phyloP scores from a whole-genome alignment of 768 basidiomycete species.

The Agaricus blazei region DNA sequence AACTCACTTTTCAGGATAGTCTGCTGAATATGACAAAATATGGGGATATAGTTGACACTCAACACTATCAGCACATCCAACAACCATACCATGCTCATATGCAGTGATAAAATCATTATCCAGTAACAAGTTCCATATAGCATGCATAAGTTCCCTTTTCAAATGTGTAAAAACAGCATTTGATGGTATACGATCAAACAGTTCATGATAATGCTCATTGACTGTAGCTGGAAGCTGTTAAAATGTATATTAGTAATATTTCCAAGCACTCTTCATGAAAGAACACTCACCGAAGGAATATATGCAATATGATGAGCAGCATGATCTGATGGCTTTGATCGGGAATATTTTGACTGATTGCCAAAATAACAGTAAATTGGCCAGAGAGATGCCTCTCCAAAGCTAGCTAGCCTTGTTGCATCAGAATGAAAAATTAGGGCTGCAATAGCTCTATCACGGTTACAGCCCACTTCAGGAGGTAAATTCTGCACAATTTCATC shows the following conservation, averaged over 20 bases:
- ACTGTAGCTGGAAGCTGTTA: conserved; percentile 11
- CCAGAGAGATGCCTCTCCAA: too few species aligned
- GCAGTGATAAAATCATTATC: conserved; percentile 29
- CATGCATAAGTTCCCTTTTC: conserved; percentile 21
- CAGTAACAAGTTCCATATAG: conserved; percentile 21
- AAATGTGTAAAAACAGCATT: conserved; percentile 1
- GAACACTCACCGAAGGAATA: conserved; percentile 27
- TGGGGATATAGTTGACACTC: conserved; percentile 25
- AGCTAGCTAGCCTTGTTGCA: too few species aligned
- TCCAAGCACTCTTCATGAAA: not conserved
- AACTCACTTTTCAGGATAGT: conserved; percentile 38
- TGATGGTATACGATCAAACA: not conserved
- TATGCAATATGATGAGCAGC: conserved; percentile 35
- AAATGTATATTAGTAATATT: too few species aligned
- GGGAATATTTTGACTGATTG: conserved; percentile 32
- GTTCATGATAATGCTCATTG: not conserved
- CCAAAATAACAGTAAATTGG: conserved; percentile 22
- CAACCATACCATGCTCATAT: conserved; percentile 26
- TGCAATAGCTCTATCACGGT: too few species aligned
- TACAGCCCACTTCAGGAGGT: too few species aligned
- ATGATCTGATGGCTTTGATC: conserved; percentile 17
- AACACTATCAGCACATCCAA: conserved; percentile 25
- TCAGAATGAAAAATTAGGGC: too few species aligned
- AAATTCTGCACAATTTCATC: too few species aligned
- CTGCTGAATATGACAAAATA: conserved; percentile 29